Evolutionary conservation across 768 basidiomycete species (phyloP).

Genomic region (Lactarius deliciosus): DNA sequence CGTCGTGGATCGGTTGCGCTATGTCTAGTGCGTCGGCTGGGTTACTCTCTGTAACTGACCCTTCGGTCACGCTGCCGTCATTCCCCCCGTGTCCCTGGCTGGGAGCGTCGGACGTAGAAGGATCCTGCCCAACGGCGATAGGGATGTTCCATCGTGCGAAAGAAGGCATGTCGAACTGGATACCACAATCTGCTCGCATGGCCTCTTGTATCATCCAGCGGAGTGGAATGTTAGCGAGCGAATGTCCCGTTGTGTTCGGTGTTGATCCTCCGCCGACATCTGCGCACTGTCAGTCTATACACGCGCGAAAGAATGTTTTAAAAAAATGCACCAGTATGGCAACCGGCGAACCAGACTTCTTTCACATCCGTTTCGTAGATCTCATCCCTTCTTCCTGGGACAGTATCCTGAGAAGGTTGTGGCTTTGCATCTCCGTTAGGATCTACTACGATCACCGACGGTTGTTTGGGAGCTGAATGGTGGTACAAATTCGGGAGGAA

Average conservation of each 20-base stretch:
- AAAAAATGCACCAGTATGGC: conserved; percentile 21
- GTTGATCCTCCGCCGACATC: conserved; percentile 28
- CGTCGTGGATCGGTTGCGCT: conserved; percentile 54
- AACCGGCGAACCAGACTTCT: conserved; percentile 30
- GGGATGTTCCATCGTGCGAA: conserved; percentile 24
- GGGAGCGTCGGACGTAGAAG: too few relatives aligned
- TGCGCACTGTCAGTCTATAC: neutral
- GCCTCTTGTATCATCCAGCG: conserved; percentile 29
- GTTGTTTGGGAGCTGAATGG: conserved; percentile 36
- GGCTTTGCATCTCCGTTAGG: neutral
- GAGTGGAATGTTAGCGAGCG: conserved; percentile 25
- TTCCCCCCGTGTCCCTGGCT: too few relatives aligned
- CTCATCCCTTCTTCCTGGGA: neutral
- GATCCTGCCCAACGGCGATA: neutral
- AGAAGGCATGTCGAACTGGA: conserved; percentile 15
- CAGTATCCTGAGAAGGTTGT: too few relatives aligned
- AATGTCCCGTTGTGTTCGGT: neutral
- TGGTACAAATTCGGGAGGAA: conserved; percentile 67
- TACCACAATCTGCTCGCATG: conserved; percentile 4
- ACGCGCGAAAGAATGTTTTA: neutral
- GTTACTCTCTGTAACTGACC: too few relatives aligned
- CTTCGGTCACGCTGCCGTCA: too few relatives aligned
- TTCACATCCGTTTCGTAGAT: conserved; percentile 4
- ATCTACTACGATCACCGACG: too few relatives aligned
- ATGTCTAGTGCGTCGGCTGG: conserved; percentile 35